Evolutionary conservation across 768 basidiomycete species (phyloP), one percentile per base, ranked within the genome.

Genomic region (Boletus eberwhitei): DNA sequence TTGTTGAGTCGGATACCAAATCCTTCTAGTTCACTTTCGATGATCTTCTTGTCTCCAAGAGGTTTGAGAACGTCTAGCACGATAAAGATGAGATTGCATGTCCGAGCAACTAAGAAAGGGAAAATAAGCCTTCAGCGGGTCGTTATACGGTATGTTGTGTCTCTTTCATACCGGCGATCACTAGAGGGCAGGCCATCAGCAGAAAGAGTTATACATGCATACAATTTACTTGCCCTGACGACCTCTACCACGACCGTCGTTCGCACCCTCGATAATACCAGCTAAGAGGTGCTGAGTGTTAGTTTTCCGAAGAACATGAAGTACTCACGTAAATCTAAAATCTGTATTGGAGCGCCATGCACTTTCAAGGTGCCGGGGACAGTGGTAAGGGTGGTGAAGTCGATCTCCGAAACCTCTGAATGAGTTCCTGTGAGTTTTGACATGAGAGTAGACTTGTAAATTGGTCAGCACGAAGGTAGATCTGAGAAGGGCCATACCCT

Each of bases 81-180:
- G 70, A 99, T 98, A 73, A 98, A 98, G 57, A 99, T 98, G 35
- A 98, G 85, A 71, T 98, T 93, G 71, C 97, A 98, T 38, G 97
- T 98, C 55, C 97, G 86, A 8, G 97, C 96, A 60, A 99, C 97
- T 92, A 74, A 29, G 41, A 40, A 45, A 29, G 29, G 32, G 26
- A 34, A 45, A 52, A 49, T 19, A 42, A 40, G 44, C 48, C 43
- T 48, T 60, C 11, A 55, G 41, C 36, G 26, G 11, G 19, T 45
- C 22, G 22, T 24, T 22, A 39, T 32, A n/a, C 41, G 61, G 59
- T 62, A 34, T 29, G 35, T 4, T 50, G 53, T 49, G 31, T 31
- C 12, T 52, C 29, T 42, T 35, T 50, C 82, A 61, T 79, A 90
- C 88, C 88, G 52, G 90, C 90, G 64, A 88, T 90, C 49, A 90